Evolutionary conservation across 1,284 basidiomycete genomes (phyloP), one percentile per base, ranked within the genome.

Genomic region (Ustilago trichophora): DNA sequence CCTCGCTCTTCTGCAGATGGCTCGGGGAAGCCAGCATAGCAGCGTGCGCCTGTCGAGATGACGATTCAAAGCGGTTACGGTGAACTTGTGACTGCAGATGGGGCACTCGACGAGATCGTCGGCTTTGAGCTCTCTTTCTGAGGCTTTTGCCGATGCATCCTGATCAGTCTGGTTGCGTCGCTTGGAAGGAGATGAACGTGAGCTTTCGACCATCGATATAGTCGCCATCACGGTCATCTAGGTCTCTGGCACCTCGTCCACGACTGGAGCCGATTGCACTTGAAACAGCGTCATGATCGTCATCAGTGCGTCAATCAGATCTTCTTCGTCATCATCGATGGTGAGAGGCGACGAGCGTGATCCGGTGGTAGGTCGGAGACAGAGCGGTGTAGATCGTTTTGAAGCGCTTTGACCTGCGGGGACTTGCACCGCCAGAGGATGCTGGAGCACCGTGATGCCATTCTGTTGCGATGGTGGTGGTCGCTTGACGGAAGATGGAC

Each of bases 41-140:
- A 76, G 22, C 26, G 31, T 12, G 54, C 60, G 25, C n/a, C 29
- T 54, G 41, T 80, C 77, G 19, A 80, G 62, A 45, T 80, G 77
- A 13, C 56, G 54, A 58, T 80, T 73, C 6, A 80, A 58, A 2
- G 73, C 69, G 3, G 52, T 57, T 13, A 72, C 48, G 15, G 76
- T 75, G 27, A 77, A 77, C 3, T 41, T 53, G 27, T 69, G 66
- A 21, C 49, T 35, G 43, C 77, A 80, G 34, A 79, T 76, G 3
- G 77, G 77, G 42, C 77, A 79, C 24, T 59, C 29, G 0, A 75
- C 68, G 12, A 63, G 22, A 21, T 72, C 65, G 12, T 54, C 48
- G 3, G 70, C 70, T 54, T 50, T 54, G 18, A 70, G 50, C 31
- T 59, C 33, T 26, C 47, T 57, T 41, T 64, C 51, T 9, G 50